Percentiles rank a stretch among this genome's conserved stretches.
Evolutionary conservation across 2,329 filamentous ascomycete species (phyloP).

Genomic region (Diplodia scrobiculata): DNA sequence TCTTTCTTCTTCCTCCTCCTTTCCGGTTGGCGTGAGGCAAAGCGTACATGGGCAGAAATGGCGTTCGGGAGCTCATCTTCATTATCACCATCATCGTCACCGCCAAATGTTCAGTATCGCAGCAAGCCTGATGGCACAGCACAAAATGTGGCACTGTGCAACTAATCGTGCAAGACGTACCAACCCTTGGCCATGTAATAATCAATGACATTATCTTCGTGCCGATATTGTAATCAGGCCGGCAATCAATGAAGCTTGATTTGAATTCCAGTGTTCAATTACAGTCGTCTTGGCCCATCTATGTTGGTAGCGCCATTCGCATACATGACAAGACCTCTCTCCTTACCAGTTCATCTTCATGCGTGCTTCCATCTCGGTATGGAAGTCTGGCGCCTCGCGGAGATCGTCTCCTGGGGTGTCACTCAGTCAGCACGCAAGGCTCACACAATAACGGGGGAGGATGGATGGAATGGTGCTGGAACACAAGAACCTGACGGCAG

Average conservation of each 20-base stretch:
- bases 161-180: background rate
- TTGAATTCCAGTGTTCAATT: constrained; percentile 6
- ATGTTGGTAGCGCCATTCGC: background rate
- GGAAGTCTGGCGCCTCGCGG: constrained; percentile 70
- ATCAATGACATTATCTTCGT: background rate
- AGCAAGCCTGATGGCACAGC: constrained; percentile 1
- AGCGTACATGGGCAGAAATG: constrained; percentile 25
- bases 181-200: background rate
- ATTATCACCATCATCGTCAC: background rate
- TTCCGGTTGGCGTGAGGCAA: constrained; percentile 21
- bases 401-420: constrained; percentile 63
- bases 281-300: constrained; percentile 16
- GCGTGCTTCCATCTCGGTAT: constrained; percentile 92
- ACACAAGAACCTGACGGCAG: constrained; percentile 30
- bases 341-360: constrained; percentile 70
- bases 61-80: constrained; percentile 24
- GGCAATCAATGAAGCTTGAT: background rate
- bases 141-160: background rate
- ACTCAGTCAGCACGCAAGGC: constrained; percentile 13
- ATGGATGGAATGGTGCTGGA: background rate
- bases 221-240: background rate
- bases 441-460: too few relatives aligned
- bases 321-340: background rate
- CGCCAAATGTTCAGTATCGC: background rate
- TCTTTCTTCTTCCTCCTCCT: background rate